Base-by-base conservation (phyloP, 2,329 filamentous ascomycete genomes). In the Mycocentrospora acerina region DNA sequence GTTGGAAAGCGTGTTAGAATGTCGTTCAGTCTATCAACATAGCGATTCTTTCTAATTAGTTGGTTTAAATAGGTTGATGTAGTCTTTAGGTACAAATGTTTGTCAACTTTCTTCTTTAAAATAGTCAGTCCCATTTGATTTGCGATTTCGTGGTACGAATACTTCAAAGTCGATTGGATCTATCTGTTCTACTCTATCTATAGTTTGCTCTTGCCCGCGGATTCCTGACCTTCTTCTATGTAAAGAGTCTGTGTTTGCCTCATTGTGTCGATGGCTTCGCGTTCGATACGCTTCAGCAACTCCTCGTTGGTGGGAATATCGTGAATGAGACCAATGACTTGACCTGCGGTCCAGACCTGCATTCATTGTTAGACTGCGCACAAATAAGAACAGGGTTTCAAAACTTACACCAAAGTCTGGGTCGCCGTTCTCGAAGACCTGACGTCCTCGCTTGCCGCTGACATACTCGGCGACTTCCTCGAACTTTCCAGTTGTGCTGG, bases 291-390 rank as follows among this genome's bases (percentile, higher is more conserved):
- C 24, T 46, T 59, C 4, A 76, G 48, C 12, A 76, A 64, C 29
- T 66, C 71, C 24, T 65, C 64, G 50, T 74, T 76, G 1, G 71
- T 73, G 1, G 73, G 73, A 24, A 76, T 72, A 41, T 76, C 73
- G 42, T 77, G 71, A 44, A 77, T 77, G 11, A 77, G 59, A 7
- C 74, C 74, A 32, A 98, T 95, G 53, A 97, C 91, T 67, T 96
- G 91, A 9, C 93, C 93, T 7, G 91, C 90, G 14, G 93, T 97
- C 93, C 93, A 98, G 26, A 96, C 87, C 86, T 91, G 19, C 19
- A 22, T 9, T 22, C 19, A 9, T 22, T 22, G 19, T 22, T 22
- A 22, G 9, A 9, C 9, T 22, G 9, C 19, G 9, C 9, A 22
- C 19, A 22, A 9, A 22, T 22, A 9, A 9, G 9, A 22, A n/a